Percentiles rank a stretch among this genome's conserved stretches.
These are phyloP conservation scores for Planoprotostelium fungivorum DNA, from an alignment of 78 protist genomes.

Conservation along the genomic window DNA sequence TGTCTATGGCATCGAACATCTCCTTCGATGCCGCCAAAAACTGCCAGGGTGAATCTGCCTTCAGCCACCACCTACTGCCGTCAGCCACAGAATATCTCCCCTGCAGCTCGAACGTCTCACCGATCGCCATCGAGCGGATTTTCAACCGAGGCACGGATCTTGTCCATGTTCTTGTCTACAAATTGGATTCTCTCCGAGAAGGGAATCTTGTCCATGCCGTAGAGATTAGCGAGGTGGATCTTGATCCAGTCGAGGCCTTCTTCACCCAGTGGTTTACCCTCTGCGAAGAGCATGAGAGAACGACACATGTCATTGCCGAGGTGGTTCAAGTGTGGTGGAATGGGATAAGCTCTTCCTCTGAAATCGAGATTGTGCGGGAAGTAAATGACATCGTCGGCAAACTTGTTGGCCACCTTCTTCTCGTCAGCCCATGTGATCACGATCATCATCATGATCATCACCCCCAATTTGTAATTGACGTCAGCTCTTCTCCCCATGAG, in stretches of 20 bases:
- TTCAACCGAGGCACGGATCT: constrained; percentile 37
- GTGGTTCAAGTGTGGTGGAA: constrained; percentile 89
- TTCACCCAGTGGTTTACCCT: constrained; percentile 56
- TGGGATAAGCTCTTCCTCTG: constrained; percentile 94
- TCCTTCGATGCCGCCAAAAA: constrained; percentile 67
- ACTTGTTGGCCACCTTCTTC: constrained; percentile 15
- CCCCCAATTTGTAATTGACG: constrained; percentile 25
- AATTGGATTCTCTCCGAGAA: constrained; percentile 62
- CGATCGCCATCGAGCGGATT: constrained; percentile 39
- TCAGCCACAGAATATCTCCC: neutral
- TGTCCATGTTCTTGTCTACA: constrained; percentile 34
- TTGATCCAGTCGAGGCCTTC: constrained; percentile 81
- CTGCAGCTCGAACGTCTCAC: neutral
- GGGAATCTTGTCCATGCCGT: constrained; percentile 80
- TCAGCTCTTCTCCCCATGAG: constrained; percentile 57
- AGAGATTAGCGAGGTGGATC: constrained; percentile 87
- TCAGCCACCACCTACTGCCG: constrained; percentile 64
- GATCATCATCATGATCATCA: constrained; percentile 4
- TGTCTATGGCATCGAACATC: constrained; percentile 41
- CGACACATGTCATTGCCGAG: constrained; percentile 83
- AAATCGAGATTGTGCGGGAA: constrained; percentile 94
- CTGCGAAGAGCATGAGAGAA: constrained; percentile 69
- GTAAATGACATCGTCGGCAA: constrained; percentile 47
- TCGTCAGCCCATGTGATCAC: too few species aligned
- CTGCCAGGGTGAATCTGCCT: constrained; percentile 83